These are phyloP conservation scores for Diaporthe ilicicola DNA, from an alignment of 2,329 filamentous ascomycete genomes.

Conservation along the genomic window DNA sequence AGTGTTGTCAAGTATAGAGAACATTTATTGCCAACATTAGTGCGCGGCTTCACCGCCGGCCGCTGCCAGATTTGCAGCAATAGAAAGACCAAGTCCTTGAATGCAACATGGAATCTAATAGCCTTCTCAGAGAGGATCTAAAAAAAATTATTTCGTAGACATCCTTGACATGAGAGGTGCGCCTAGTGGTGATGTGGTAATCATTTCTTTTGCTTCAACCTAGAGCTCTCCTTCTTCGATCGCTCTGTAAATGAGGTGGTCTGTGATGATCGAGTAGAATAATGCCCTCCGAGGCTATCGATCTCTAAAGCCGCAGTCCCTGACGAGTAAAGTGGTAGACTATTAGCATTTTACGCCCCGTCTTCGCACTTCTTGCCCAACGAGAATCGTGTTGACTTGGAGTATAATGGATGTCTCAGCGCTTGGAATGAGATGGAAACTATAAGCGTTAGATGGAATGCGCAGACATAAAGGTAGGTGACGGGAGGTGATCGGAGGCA, in stretches of 20 bases:
- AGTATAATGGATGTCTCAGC: no score
- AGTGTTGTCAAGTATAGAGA: neutral
- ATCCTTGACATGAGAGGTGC: conserved; percentile 32
- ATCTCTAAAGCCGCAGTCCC: no score
- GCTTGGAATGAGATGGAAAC: neutral
- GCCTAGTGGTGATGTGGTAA: neutral
- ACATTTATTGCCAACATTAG: neutral
- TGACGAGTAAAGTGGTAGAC: no score
- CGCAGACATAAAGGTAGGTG: no score
- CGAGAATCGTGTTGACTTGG: no score
- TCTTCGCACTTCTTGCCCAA: no score
- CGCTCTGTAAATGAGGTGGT: neutral
- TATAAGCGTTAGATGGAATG: no score
- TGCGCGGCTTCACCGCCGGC: conserved; percentile 72
- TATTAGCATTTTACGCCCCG: no score
- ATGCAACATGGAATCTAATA: no score
- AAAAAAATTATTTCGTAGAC: no score
- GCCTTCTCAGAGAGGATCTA: no score
- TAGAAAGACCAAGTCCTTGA: conserved; percentile 75
- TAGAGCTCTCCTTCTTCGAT: neutral
- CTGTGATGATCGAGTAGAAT: neutral
- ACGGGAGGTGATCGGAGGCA: neutral
- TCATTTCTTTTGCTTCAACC: neutral
- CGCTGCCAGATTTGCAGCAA: conserved; percentile 78
- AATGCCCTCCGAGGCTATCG: no score